Evolutionary conservation across 2,329 filamentous ascomycete species (phyloP), one percentile per base, ranked within the genome.

Genomic region (Zasmidium citrigriseum): DNA sequence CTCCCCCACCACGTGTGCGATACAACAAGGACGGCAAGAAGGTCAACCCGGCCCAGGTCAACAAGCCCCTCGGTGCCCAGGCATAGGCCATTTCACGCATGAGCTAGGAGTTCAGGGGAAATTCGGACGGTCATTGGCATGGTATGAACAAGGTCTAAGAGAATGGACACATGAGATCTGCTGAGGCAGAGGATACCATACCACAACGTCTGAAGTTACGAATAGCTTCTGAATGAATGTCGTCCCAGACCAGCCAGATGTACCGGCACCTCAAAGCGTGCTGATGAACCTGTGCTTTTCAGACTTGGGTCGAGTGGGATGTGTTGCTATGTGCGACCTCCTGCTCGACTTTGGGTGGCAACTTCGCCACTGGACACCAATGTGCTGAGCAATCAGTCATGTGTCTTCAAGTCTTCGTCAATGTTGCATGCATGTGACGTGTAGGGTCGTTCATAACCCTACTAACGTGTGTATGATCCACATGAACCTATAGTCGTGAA

Each of bases 21-120:
- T 99, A 96, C 91, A 99, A 99, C 90, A 97, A 98, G 89, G 95
- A 99, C 78, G 93, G 93, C 86, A 99, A 99, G 92, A 99, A 99
- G 90, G 88, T 99, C 79, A 89, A 88, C 80, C 92, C 93, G 70
- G 89, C 89, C 77, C 88, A 91, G 82, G 83, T 84, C 71, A 84
- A 85, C 75, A 91, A 90, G 83, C 82, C 83, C 73, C 74, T 80
- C 55, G 73, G 68, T 73, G 67, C 66, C 57, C 63, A 63, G 57
- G 67, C 65, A 54, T 58, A 61, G 56, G 52, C 52, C 50, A 23
- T 25, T 45, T 18, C 50, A 45, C 23, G 50, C 34, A 52, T 44
- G 29, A 21, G 29, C 29, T 44, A 41, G 18, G 55, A 57, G 50
- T 58, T 58, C 49, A 49, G 24, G 55, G 50, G 50, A 52, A 16